Evolutionary conservation across 2,329 filamentous ascomycete genomes (phyloP), one percentile per base, ranked within the genome.

Genomic region (Aspergillus sp.): DNA sequence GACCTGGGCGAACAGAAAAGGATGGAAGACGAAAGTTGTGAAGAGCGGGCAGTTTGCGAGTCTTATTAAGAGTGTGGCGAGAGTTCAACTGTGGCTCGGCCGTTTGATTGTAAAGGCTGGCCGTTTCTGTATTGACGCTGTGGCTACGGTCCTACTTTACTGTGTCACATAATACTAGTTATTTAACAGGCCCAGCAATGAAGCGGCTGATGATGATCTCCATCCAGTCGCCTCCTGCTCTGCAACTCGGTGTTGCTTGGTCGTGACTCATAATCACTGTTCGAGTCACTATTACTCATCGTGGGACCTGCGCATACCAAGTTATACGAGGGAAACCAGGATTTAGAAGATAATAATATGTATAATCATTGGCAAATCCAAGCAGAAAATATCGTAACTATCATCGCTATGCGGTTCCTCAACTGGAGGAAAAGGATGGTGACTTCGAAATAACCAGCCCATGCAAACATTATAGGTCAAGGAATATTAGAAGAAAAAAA

Each of bases 221-320:
- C 26, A 45, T 32, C 38, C 48, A 53, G 20, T 39, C 32, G 45
- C 39, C 15, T 44, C 13, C 4, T 32, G n/a, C 12, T 32, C 9
- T 24, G 15, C 15, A 17, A 13, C 39, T n/a, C n/a, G 8, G 12
- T 42, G 26, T 47, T 47, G n/a, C 24, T 34, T 53, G 13, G 20
- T n/a, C 12, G 32, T 56, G 54, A 56, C 48, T 56, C 54, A 56
- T 48, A 51, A 20, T 15, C 9, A 32, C 34, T 17, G 36, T 15
- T 39, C 43, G 49, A 59, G 49, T 61, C 57, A 64, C 58, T 24
- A 55, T 61, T 59, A 59, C 51, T 60, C 58, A 60, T 54, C 50
- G 45, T 57, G 55, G 51, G 44, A 32, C 52, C 30, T 38, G 13
- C 20, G 11, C 2, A 36, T 22, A 36, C n/a, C n/a, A 22, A 15